Evolutionary conservation across 116 monocot species (phyloP).

Genomic region (Phalaenopsis hybrid): DNA sequence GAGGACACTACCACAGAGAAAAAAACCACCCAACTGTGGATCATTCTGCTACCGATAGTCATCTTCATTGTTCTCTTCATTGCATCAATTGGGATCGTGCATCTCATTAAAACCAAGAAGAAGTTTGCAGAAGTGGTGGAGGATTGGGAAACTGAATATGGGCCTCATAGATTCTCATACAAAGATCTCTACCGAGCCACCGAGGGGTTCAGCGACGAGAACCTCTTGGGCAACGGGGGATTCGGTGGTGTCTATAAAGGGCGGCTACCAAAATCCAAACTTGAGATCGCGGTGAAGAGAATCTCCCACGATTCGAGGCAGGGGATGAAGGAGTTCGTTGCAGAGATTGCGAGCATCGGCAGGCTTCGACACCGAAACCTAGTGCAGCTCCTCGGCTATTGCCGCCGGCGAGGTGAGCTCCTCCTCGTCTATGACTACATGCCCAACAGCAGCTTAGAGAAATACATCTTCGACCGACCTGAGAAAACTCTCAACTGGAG

Average conservation of each 20-base stretch:
- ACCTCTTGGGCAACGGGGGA: slow-evolving; percentile 18
- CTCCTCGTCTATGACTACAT: slow-evolving; percentile 24
- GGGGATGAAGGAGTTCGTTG: slow-evolving; percentile 26
- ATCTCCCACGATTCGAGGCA: slow-evolving; percentile 21
- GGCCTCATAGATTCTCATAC: slow-evolving; percentile 21
- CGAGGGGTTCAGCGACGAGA: slow-evolving; percentile 18
- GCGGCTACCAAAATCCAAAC: slow-evolving; percentile 12
- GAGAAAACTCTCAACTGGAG: slow-evolving; percentile 14
- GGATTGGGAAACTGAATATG: slow-evolving; percentile 26
- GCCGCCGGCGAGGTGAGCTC: slow-evolving; percentile 18
- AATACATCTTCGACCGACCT: slow-evolving; percentile 16
- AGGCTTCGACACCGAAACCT: slow-evolving; percentile 21
- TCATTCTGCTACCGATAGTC: slow-evolving; percentile 13
- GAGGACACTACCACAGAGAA: not conserved
- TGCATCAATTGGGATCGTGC: not conserved
- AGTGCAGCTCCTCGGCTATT: slow-evolving; percentile 24
- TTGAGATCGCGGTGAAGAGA: slow-evolving; percentile 25
- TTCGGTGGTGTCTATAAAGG: slow-evolving; percentile 23
- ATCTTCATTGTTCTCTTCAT: not conserved
- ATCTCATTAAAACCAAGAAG: slow-evolving; percentile 19
- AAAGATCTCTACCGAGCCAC: slow-evolving; percentile 19
- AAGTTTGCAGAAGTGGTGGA: slow-evolving; percentile 29
- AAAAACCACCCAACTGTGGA: not conserved
- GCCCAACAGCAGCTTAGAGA: slow-evolving; percentile 25
- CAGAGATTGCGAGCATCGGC: slow-evolving; percentile 24